Base-by-base conservation (phyloP, 1,284 basidiomycete genomes). In the Ganoderma lingzhi region DNA sequence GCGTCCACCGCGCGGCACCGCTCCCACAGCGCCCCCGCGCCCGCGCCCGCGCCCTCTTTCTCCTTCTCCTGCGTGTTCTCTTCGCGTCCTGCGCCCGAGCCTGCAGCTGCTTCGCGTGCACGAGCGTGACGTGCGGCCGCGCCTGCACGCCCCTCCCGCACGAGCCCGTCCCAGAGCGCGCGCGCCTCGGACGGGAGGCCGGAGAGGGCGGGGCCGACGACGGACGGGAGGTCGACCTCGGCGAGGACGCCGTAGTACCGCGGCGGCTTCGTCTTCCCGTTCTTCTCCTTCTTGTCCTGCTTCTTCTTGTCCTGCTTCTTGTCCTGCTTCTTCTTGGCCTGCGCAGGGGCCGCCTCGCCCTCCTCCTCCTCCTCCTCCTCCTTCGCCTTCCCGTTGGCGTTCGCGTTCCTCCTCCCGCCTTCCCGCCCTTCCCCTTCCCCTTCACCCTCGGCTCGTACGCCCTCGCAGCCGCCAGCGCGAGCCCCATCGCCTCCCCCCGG, bases 51-150 rank as follows among this genome's bases (percentile, higher is more conserved):
- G 17, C 6, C 17, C 17, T 15, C 23, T 23, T 23, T 23, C 23
- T 23, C 23, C 23, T n/a, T n/a, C n/a, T n/a, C n/a, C n/a, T n/a
- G n/a, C n/a, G n/a, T n/a, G n/a, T n/a, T n/a, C n/a, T n/a, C n/a
- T n/a, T n/a, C n/a, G n/a, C n/a, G n/a, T n/a, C n/a, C n/a, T n/a
- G n/a, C n/a, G n/a, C n/a, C n/a, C n/a, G 35, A 8, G 3, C 8
- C 35, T 35, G 45, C 10, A 51, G 23, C 48, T 51, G 48, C 35
- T 90, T 92, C 71, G 82, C 80, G 79, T 99, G 97, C 9, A 93
- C 90, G 65, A 99, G 82, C 0, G 97, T 99, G 66, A 98, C 84
- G 79, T 99, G 97, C 1, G 97, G 96, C 5, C 85, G 81, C 15
- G 79, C 74, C 3, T 88, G 81, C 28, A 97, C 78, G 84, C 3